Conservation (phyloP, 441 rosid species). For the Jatropha podagrica region DNA sequence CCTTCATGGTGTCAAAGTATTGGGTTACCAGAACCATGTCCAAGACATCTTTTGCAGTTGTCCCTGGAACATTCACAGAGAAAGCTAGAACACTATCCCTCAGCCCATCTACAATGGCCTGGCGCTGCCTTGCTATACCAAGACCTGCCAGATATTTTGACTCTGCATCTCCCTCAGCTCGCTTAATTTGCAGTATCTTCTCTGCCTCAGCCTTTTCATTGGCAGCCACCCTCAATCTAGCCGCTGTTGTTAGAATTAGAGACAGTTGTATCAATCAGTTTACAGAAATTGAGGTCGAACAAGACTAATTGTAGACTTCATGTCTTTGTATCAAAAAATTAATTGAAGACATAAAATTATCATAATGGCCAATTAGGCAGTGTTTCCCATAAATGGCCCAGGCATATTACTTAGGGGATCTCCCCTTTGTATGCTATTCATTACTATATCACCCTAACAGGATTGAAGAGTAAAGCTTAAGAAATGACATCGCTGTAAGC, state of each 20-base stretch:
- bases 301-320: neutral
- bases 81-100: slow-evolving; percentile 48
- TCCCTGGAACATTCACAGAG: slow-evolving; percentile 41
- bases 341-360: neutral
- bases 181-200: slow-evolving; percentile 56
- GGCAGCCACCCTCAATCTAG: slow-evolving; percentile 60
- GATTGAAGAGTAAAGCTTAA: neutral
- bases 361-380: neutral
- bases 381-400: neutral
- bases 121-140: slow-evolving; percentile 64
- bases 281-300: neutral
- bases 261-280: slow-evolving; percentile 5
- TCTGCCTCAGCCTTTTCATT: slow-evolving; percentile 65
- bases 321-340: neutral
- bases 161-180: slow-evolving; percentile 69
- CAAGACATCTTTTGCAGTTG: slow-evolving; percentile 44
- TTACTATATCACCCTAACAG: neutral
- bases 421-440: neutral
- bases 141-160: slow-evolving; percentile 59
- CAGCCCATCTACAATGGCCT: slow-evolving; percentile 67
- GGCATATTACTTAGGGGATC: neutral
- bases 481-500: neutral
- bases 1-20: slow-evolving; percentile 47
- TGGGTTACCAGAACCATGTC: slow-evolving; percentile 46
- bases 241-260: slow-evolving; percentile 35